Evolutionary conservation across 495 filamentous ascomycete species (phyloP).

Genomic region (Hypomontagnella monticulosa): DNA sequence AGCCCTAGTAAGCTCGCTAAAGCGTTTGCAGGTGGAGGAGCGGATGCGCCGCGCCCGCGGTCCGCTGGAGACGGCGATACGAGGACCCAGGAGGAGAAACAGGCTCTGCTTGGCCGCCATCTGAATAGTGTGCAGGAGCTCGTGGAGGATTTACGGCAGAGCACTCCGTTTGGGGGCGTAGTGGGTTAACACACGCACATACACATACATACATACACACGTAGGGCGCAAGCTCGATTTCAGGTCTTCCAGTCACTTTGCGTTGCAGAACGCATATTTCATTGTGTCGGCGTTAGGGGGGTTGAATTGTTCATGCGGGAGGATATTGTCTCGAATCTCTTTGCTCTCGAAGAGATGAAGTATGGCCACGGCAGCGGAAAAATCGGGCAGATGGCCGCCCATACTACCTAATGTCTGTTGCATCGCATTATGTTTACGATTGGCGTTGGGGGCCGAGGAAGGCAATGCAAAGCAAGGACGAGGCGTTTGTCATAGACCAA

Average conservation of each 20-base stretch:
- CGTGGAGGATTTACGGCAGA: constrained; percentile 88
- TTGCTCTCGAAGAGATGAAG: background rate
- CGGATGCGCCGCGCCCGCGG: constrained; percentile 51
- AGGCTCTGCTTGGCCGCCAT: constrained; percentile 79
- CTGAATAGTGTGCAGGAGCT: constrained; percentile 91
- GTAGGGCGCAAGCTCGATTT: background rate
- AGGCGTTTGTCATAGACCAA: constrained; percentile 27
- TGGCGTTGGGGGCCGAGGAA: constrained; percentile 14
- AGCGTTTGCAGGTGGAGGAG: constrained; percentile 53
- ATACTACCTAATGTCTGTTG: constrained; percentile 15
- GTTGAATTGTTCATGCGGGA: too few species aligned
- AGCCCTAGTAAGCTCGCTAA: constrained; percentile 76
- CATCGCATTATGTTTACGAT: constrained; percentile 25
- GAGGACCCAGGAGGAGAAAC: constrained; percentile 86
- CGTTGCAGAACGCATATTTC: constrained; percentile 3
- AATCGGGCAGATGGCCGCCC: background rate
- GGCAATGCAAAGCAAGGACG: background rate
- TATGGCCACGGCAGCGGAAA: background rate
- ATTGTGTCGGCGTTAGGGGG: too few species aligned
- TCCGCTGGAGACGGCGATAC: constrained; percentile 58
- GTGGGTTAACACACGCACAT: constrained; percentile 43
- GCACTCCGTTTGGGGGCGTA: constrained; percentile 70
- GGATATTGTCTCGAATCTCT: background rate
- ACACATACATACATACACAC: background rate
- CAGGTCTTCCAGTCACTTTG: background rate